These are phyloP conservation scores for Aspergillus sp. DNA, from an alignment of 2,329 filamentous ascomycete genomes.

Conservation along the genomic window DNA sequence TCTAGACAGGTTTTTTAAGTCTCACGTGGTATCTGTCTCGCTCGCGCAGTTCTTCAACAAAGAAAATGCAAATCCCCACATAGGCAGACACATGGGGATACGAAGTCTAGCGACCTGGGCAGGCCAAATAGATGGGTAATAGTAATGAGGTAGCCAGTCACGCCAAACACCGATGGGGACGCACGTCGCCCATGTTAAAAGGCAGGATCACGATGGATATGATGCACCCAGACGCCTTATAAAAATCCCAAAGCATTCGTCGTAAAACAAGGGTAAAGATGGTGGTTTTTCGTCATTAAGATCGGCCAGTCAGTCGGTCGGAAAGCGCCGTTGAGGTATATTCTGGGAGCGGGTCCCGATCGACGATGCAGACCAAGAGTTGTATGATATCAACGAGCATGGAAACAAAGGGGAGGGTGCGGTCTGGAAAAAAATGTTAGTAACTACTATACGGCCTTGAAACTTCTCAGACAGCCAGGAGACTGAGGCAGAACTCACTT, in stretches of 20 bases:
- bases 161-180: too few species aligned
- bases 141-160: too few species aligned
- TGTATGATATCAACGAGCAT: constrained; percentile 33
- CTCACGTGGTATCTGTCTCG: background rate
- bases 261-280: too few species aligned
- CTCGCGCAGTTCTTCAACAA: background rate
- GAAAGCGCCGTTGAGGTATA: background rate
- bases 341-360: constrained; percentile 5
- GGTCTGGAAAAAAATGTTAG: constrained; percentile 24
- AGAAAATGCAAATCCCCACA: too few species aligned
- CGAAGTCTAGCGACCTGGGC: too few species aligned
- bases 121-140: too few species aligned
- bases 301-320: background rate
- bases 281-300: too few species aligned
- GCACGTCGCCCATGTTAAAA: too few species aligned
- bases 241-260: too few species aligned
- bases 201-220: too few species aligned
- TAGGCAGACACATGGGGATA: too few species aligned
- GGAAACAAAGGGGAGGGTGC: constrained; percentile 44
- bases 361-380: background rate
- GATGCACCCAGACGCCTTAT: too few species aligned
- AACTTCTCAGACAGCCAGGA: background rate
- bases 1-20: background rate
- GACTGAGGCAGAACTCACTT: constrained; percentile 30
- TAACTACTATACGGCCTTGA: background rate